These are phyloP conservation scores for Boletus coccyginus DNA, from an alignment of 768 basidiomycete genomes.

Conservation along the genomic window DNA sequence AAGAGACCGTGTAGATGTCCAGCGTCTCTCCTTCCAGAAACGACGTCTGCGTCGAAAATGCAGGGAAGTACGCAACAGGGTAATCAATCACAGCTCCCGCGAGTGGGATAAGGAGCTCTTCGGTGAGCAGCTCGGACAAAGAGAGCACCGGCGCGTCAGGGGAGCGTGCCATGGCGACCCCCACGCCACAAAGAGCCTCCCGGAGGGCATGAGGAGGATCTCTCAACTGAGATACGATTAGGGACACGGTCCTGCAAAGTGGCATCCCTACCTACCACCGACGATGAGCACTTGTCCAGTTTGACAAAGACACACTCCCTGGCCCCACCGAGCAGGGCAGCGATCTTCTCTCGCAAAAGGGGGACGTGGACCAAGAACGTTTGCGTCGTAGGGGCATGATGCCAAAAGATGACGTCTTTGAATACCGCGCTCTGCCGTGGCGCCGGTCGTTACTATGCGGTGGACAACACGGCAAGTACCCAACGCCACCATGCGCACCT, in stretches of 20 bases:
- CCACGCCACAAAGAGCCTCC: slow-evolving; percentile 13
- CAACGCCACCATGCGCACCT: slow-evolving; percentile 30
- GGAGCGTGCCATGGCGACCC: slow-evolving; percentile 1
- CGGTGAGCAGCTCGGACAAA: slow-evolving; percentile 27
- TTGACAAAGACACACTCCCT: slow-evolving; percentile 17
- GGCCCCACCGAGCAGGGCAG: neutral
- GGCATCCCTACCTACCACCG: slow-evolving; percentile 19
- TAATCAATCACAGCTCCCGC: slow-evolving; percentile 63
- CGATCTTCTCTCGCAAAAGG: slow-evolving; percentile 13
- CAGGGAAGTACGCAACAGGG: slow-evolving; percentile 53
- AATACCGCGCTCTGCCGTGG: slow-evolving; percentile 31
- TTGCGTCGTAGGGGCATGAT: slow-evolving; percentile 46
- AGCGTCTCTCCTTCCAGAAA: slow-evolving; percentile 48
- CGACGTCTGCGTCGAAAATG: slow-evolving; percentile 32
- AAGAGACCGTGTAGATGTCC: slow-evolving; percentile 45
- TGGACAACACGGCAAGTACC: neutral
- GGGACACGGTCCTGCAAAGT: neutral
- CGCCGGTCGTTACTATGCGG: neutral
- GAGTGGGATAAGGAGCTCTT: slow-evolving; percentile 43
- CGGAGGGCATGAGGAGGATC: slow-evolving; percentile 11
- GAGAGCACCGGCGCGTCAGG: slow-evolving; percentile 22
- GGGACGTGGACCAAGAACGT: slow-evolving; percentile 52
- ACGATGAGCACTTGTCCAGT: slow-evolving; percentile 10
- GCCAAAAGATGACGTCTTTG: slow-evolving; percentile 40
- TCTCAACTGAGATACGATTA: slow-evolving; percentile 11